Conservation (phyloP, 1,284 basidiomycete species). For the Rhodotorula sp. region DNA sequence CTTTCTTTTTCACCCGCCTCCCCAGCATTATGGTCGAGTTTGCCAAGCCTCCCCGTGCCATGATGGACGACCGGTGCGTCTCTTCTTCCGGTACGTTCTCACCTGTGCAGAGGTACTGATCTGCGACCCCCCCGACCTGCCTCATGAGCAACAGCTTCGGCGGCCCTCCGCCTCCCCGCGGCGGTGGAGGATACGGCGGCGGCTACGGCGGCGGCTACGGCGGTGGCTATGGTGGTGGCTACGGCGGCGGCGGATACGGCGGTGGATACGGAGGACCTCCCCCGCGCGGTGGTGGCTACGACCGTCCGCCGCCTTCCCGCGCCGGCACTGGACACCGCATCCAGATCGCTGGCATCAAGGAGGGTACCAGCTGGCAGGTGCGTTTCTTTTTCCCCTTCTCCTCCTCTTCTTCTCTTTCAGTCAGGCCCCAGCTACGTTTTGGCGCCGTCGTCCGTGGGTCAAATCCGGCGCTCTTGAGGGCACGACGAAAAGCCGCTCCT, state of each 20-base stretch:
- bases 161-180: slow-evolving; percentile 45
- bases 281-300: slow-evolving; percentile 19
- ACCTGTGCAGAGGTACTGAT: too few species aligned
- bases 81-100: too few species aligned
- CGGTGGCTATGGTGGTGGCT: slow-evolving; percentile 23
- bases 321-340: slow-evolving; percentile 64
- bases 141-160: too few species aligned
- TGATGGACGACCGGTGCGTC: slow-evolving; percentile 36
- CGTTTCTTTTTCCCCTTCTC: slow-evolving; percentile 19
- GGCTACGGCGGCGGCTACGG: slow-evolving; percentile 30
- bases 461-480: background rate
- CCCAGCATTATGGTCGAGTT: slow-evolving; percentile 45
- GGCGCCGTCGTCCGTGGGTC: background rate
- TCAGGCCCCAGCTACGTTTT: background rate
- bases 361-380: slow-evolving; percentile 98
- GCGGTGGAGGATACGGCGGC: slow-evolving; percentile 21
- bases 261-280: slow-evolving; percentile 18
- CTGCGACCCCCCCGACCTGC: too few species aligned
- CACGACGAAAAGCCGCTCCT: background rate
- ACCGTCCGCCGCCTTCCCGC: slow-evolving; percentile 18
- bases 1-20: background rate
- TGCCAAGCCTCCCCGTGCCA: slow-evolving; percentile 42
- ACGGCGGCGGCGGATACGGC: slow-evolving; percentile 22
- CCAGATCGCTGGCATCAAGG: slow-evolving; percentile 77
- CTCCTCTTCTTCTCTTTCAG: background rate